Percentiles rank a stretch among this genome's conserved stretches.
phyloP scores from a whole-genome alignment of 352 stramenopile species.

The Globisporangium cederbergense region DNA sequence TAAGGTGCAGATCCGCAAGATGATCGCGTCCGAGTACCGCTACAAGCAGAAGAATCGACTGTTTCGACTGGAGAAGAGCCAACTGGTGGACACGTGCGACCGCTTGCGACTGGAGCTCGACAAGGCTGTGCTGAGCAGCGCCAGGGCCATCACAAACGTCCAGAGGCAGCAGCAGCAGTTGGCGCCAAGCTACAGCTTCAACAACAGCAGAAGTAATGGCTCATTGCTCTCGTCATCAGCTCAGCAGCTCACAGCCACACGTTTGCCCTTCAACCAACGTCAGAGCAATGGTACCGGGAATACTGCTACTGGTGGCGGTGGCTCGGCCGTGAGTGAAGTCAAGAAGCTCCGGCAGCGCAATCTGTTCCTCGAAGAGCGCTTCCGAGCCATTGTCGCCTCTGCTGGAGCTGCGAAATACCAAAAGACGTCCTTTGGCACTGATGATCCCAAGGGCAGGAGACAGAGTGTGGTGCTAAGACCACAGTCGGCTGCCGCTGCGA shows the following conservation, averaged over 20 bases:
- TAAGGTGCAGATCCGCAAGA: conserved; percentile 71
- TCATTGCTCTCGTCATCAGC: neutral
- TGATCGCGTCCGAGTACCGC: conserved; percentile 75
- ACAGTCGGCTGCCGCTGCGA: neutral
- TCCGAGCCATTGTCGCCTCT: conserved; percentile 23
- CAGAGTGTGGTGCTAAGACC: neutral
- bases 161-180: conserved; percentile 12
- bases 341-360: conserved; percentile 57
- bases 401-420: neutral
- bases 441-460: neutral
- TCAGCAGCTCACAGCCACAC: neutral
- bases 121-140: conserved; percentile 28
- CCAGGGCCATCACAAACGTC: conserved; percentile 28
- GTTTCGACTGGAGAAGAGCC: conserved; percentile 40
- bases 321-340: conserved; percentile 31
- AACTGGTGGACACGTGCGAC: conserved; percentile 47
- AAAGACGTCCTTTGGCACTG: neutral
- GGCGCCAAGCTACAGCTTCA: neutral
- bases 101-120: conserved; percentile 47
- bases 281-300: neutral
- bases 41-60: conserved; percentile 70
- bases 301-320: neutral
- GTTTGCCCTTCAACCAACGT: neutral
- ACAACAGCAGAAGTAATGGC: neutral
- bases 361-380: conserved; percentile 57